Evolutionary conservation across 2,329 filamentous ascomycete genomes (phyloP), one percentile per base, ranked within the genome.

Genomic region (Penicillium sp.): DNA sequence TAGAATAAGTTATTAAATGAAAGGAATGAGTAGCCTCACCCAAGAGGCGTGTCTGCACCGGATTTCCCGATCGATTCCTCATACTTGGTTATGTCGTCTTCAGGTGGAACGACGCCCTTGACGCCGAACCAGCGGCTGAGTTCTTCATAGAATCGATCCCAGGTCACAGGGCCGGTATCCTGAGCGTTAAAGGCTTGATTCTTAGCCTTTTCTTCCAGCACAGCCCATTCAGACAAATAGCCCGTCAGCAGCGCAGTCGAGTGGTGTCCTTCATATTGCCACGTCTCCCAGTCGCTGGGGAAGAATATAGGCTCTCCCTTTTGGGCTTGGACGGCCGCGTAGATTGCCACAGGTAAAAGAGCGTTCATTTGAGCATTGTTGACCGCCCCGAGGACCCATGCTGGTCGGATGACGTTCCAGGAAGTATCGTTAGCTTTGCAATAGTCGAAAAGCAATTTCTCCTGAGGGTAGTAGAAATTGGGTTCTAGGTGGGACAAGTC

Each of bases 401-500:
- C 61, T 2, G 65, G 65, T n/a, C 62, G 59, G 23, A 62, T 57
- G 14, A 67, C 61, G 54, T 66, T 67, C 64, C 65, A 67, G 47
- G 56, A 52, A 8, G 58, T 55, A 3, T 59, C 59, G 2, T 58
- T 62, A 16, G 62, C 58, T 52, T 61, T 56, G 48, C 63, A 65
- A 26, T 62, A 65, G n/a, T 63, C 50, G 35, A 56, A 60, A 23
- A 67, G 53, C 5, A 62, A 26, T 21, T 66, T 62, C 59, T 68
- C 66, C 42, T 66, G 66, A 3, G 61, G 56, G 52, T 67, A 68
- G 52, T 68, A 68, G 53, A 66, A 68, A 50, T 68, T 68, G 14
- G 62, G 59, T 50, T 65, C 66, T 1, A 68, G 55, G 28, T 56
- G 52, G 11, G 49, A 42, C 8, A 62, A 53, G 1, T 59, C 55